Evolutionary conservation across 2,329 filamentous ascomycete genomes (phyloP), one percentile per base, ranked within the genome.

Genomic region (Phaeophleospora eucalypticola): DNA sequence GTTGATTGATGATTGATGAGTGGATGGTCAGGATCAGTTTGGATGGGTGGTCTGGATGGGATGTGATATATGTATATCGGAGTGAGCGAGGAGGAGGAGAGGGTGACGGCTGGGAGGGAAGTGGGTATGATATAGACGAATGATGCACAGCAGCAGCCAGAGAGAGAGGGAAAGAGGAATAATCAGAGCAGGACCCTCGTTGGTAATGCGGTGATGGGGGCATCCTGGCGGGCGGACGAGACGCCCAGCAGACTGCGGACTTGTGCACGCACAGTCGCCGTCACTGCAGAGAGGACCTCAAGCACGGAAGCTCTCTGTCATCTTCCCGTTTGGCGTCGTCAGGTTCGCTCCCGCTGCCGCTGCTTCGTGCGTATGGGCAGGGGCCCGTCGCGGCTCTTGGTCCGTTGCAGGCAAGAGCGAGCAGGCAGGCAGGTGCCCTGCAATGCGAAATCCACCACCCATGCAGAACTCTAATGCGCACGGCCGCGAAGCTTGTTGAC

Each of bases 91-190:
- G 27, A 27, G n/a, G 38, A 18, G 20, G 19, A 34, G 17, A 35
- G 32, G 33, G 45, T 41, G 24, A 17, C 15, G 43, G 14, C 21
- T 33, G 16, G 24, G 39, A 12, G 39, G 45, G 39, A 29, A 32
- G 12, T 36, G 45, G 45, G 38, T 38, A 41, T 52, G 41, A 45
- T 48, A 52, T 48, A 48, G 49, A 38, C n/a, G 35, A 36, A 20
- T 27, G 16, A 20, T 7, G 35, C 21, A 10, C 36, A 38, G 39
- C 39, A 39, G 43, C 46, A 36, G 35, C 18, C 37, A 27, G 29
- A 43, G 44, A 36, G 41, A 39, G 36, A 41, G 45, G 32, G 45
- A 36, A 37, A 43, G 43, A 41, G 40, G 48, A 41, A 43, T 39
- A 43, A 41, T 48, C 45, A 48, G 44, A 43, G 24, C 41, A 15